A percentile compares a stretch with the other conserved stretches of the same genome.
These are phyloP conservation scores for Linum trigynum DNA, from an alignment of 345 rosid genomes.

Conservation along the genomic window DNA sequence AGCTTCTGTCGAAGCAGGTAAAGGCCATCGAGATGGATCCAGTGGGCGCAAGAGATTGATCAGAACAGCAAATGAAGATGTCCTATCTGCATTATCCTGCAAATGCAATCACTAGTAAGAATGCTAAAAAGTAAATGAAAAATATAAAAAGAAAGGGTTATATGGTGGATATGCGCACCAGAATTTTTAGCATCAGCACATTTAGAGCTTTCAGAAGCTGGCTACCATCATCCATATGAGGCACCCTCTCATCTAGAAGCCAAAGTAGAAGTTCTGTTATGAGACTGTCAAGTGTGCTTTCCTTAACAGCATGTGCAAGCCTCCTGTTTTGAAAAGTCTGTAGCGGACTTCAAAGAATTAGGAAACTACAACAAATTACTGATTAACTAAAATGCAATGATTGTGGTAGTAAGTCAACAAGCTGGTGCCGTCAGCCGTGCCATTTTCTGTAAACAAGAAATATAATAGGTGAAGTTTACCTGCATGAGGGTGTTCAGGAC, in stretches of 20 bases:
- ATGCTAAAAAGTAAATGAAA: neutral
- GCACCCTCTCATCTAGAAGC: conserved; percentile 99
- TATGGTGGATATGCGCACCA: conserved; percentile 39
- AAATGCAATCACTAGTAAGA: conserved; percentile 13
- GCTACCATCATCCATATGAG: conserved; percentile 99
- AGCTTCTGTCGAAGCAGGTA: conserved; percentile 64
- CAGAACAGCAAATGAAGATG: conserved; percentile 90
- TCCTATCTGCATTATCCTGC: conserved; percentile 98
- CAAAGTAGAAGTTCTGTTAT: conserved; percentile 96
- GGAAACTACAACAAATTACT: neutral
- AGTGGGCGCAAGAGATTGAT: conserved; percentile 82
- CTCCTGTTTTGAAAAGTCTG: conserved; percentile 94
- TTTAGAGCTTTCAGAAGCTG: conserved; percentile 95
- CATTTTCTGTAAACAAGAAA: neutral
- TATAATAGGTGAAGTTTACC: conserved; percentile 32
- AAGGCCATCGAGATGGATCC: conserved; percentile 96
- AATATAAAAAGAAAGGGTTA: neutral
- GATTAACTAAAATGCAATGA: too few species aligned
- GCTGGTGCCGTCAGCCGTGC: neutral
- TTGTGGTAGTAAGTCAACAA: too few species aligned
- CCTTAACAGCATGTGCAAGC: conserved; percentile 86
- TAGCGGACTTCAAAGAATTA: conserved; percentile 19
- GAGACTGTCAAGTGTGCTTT: conserved; percentile 85
- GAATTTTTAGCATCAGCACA: conserved; percentile 95
- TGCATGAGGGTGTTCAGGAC: conserved; percentile 98